phyloP scores from a whole-genome alignment of 2,329 filamentous ascomycete species.

The Cryoendolithus antarcticus region DNA sequence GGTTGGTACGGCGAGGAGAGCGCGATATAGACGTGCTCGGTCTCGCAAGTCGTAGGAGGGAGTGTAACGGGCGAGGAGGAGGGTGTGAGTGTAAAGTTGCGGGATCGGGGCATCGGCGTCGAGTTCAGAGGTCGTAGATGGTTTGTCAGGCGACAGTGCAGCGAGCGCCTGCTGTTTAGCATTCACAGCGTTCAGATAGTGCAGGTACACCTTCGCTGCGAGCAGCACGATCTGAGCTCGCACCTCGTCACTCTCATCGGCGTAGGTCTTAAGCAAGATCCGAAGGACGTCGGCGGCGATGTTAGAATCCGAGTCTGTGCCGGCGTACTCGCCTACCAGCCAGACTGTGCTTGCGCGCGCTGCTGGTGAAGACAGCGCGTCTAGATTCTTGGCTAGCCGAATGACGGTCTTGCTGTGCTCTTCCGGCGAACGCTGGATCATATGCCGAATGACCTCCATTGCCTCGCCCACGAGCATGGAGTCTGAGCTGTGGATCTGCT shows the following conservation, averaged over 20 bases:
- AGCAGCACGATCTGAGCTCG: slow-evolving; percentile 87
- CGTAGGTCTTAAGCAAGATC: slow-evolving; percentile 75
- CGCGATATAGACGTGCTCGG: slow-evolving; percentile 74
- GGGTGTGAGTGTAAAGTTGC: slow-evolving; percentile 70
- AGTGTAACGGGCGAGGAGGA: slow-evolving; percentile 81
- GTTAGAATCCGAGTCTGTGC: slow-evolving; percentile 62
- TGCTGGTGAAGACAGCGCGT: slow-evolving; percentile 73
- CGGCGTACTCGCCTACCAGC: slow-evolving; percentile 90
- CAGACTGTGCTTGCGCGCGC: slow-evolving; percentile 92
- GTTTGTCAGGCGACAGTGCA: slow-evolving; percentile 12
- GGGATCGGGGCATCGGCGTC: slow-evolving; percentile 43
- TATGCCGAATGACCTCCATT: slow-evolving; percentile 83
- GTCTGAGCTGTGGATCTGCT: slow-evolving; percentile 79
- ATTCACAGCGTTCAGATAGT: slow-evolving; percentile 59
- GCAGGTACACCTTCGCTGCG: slow-evolving; percentile 91
- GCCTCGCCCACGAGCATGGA: slow-evolving; percentile 83
- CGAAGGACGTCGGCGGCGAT: slow-evolving; percentile 87
- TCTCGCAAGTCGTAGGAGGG: slow-evolving; percentile 91
- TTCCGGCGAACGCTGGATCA: slow-evolving; percentile 81
- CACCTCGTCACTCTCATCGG: slow-evolving; percentile 69
- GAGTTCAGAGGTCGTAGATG: not conserved
- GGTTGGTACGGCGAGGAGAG: slow-evolving; percentile 63
- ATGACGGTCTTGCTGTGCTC: slow-evolving; percentile 78
- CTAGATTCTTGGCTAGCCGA: slow-evolving; percentile 78
- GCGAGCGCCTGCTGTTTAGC: slow-evolving; percentile 22